Conservation (phyloP, 2,329 filamentous ascomycete genomes). For the Calycina herbarum region DNA sequence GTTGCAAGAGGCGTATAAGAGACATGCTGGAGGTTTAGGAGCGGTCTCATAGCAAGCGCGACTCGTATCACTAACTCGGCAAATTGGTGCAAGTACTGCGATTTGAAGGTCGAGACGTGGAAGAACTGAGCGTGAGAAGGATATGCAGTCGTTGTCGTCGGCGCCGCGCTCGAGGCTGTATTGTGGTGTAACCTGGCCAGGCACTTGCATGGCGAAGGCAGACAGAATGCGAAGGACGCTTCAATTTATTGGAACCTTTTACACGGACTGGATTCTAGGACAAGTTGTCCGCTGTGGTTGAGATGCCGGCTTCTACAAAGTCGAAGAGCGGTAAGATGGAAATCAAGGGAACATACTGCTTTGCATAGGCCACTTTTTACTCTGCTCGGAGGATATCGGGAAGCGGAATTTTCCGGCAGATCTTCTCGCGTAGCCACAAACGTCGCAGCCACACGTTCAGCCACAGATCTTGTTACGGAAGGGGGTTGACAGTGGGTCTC, state of each 20-base stretch:
- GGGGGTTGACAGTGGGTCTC: too few relatives aligned
- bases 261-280: conserved; percentile 21
- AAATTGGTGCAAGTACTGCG: conserved; percentile 21
- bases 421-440: too few relatives aligned
- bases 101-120: conserved; percentile 24
- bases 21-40: conserved; percentile 24
- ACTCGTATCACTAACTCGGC: conserved; percentile 15
- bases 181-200: conserved; percentile 22
- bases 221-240: conserved; percentile 27
- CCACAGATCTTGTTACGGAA: too few relatives aligned
- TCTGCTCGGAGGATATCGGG: too few relatives aligned
- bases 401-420: too few relatives aligned
- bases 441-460: too few relatives aligned
- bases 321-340: conserved; percentile 18
- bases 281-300: conserved; percentile 12
- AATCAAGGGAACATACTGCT: background rate
- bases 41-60: conserved; percentile 24
- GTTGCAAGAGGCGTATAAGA: conserved; percentile 30
- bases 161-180: conserved; percentile 25
- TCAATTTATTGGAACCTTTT: conserved; percentile 22
- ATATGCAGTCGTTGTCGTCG: conserved; percentile 22
- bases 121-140: conserved; percentile 23
- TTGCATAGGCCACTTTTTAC: too few relatives aligned
- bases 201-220: conserved; percentile 23
- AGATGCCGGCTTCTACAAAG: conserved; percentile 20